Evolutionary conservation across 1,139 yeast species (phyloP).

Genomic region (Pichia sp.): DNA sequence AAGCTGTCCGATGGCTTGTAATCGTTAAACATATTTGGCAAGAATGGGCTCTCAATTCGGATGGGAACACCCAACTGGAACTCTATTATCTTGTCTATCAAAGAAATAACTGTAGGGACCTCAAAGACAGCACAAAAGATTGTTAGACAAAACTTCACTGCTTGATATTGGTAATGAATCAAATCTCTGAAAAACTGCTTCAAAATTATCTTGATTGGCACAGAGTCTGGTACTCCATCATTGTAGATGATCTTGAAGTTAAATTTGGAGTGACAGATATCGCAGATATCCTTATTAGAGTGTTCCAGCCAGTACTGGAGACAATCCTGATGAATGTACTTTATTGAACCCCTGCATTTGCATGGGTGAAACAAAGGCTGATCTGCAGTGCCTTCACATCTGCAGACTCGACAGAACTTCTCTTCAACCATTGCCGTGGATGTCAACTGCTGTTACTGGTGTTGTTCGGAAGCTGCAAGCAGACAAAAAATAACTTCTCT

Average conservation of each 20-base stretch:
- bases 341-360: constrained; percentile 88
- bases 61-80: constrained; percentile 21
- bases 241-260: constrained; percentile 68
- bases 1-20: constrained; percentile 1
- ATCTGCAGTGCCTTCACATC: constrained; percentile 76
- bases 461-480: background rate
- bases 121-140: constrained; percentile 12
- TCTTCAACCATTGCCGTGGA: constrained; percentile 30
- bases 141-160: constrained; percentile 12
- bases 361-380: constrained; percentile 92
- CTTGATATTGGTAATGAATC: constrained; percentile 12
- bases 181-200: constrained; percentile 35
- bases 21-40: constrained; percentile 11
- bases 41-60: constrained; percentile 5
- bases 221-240: constrained; percentile 61
- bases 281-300: constrained; percentile 67
- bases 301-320: constrained; percentile 81
- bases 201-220: constrained; percentile 52
- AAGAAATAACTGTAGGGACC: constrained; percentile 18
- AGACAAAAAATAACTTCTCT: too few relatives aligned
- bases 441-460: background rate
- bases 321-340: constrained; percentile 90
- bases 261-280: constrained; percentile 80
- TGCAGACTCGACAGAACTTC: constrained; percentile 82
- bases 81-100: constrained; percentile 17